These are phyloP conservation scores for Candida wancherniae DNA, from an alignment of 805 yeast species.

Conservation along the genomic window DNA sequence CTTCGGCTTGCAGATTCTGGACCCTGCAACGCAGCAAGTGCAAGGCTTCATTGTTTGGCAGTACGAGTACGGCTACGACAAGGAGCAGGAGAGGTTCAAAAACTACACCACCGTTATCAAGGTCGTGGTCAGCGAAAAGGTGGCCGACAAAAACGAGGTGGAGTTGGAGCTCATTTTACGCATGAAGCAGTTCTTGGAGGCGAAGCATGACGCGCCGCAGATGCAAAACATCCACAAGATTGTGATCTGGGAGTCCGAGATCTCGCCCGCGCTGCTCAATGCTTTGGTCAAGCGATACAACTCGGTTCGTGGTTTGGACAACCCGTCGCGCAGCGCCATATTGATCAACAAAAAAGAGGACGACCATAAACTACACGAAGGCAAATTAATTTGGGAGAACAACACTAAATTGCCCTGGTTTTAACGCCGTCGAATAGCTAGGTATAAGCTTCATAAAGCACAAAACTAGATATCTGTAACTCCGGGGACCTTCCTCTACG, in stretches of 20 bases:
- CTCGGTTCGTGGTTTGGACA: slow-evolving; percentile 24
- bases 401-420: slow-evolving; percentile 43
- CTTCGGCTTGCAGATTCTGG: slow-evolving; percentile 28
- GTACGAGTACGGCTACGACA: slow-evolving; percentile 26
- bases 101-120: slow-evolving; percentile 27
- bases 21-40: slow-evolving; percentile 15
- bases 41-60: slow-evolving; percentile 37
- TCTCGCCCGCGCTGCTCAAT: slow-evolving; percentile 14
- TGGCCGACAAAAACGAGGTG: slow-evolving; percentile 15
- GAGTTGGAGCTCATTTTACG: slow-evolving; percentile 11
- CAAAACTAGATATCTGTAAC: too few relatives aligned
- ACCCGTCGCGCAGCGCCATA: slow-evolving; percentile 34
- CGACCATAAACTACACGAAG: slow-evolving; percentile 20
- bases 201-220: slow-evolving; percentile 10
- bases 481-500: too few relatives aligned
- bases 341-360: slow-evolving; percentile 23
- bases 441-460: too few relatives aligned
- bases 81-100: slow-evolving; percentile 12
- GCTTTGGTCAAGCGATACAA: slow-evolving; percentile 14
- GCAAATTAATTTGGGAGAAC: slow-evolving; percentile 36
- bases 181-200: slow-evolving; percentile 16
- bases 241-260: slow-evolving; percentile 34
- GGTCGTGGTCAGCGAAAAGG: slow-evolving; percentile 19
- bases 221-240: slow-evolving; percentile 17
- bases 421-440: slow-evolving; percentile 9